A percentile compares a stretch with the other conserved stretches of the same genome.
phyloP scores from a whole-genome alignment of 2,329 filamentous ascomycete genomes.

The Davidsoniella virescens region DNA sequence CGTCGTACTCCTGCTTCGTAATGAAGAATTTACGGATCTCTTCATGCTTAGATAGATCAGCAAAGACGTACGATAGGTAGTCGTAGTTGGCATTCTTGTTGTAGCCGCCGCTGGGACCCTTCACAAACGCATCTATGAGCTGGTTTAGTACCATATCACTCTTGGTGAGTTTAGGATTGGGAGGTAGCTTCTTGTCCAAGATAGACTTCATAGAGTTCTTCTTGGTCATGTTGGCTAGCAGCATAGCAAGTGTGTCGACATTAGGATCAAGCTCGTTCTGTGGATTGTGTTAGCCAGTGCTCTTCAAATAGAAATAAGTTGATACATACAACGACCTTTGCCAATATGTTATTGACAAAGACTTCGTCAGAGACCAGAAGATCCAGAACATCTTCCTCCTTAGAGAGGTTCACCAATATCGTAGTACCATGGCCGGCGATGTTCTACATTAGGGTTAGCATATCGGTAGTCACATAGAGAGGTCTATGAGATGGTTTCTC shows the following conservation, averaged over 20 bases:
- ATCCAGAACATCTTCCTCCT: slow-evolving; percentile 60
- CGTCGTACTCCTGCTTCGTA: slow-evolving; percentile 57
- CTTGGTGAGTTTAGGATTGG: slow-evolving; percentile 54
- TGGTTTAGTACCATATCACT: slow-evolving; percentile 71
- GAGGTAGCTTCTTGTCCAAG: slow-evolving; percentile 47
- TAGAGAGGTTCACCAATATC: slow-evolving; percentile 74
- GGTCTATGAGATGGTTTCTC: slow-evolving; percentile 17
- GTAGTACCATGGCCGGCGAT: slow-evolving; percentile 88
- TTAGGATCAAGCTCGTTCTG: slow-evolving; percentile 61
- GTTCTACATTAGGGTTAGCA: slow-evolving; percentile 33
- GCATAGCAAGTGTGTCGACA: slow-evolving; percentile 75
- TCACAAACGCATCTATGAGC: slow-evolving; percentile 89
- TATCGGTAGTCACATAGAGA: not conserved
- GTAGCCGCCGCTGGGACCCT: slow-evolving; percentile 65
- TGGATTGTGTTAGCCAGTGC: not conserved
- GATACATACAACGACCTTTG: slow-evolving; percentile 52
- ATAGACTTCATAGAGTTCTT: slow-evolving; percentile 55
- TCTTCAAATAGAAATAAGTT: not conserved
- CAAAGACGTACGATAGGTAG: slow-evolving; percentile 87
- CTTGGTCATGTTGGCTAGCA: slow-evolving; percentile 83
- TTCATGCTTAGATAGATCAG: slow-evolving; percentile 72
- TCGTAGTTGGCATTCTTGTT: slow-evolving; percentile 80
- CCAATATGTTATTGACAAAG: slow-evolving; percentile 60
- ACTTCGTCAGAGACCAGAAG: slow-evolving; percentile 59
- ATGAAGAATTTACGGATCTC: slow-evolving; percentile 63